phyloP scores from a whole-genome alignment of 2,329 filamentous ascomycete species.

The Simplicillium aogashimaense region DNA sequence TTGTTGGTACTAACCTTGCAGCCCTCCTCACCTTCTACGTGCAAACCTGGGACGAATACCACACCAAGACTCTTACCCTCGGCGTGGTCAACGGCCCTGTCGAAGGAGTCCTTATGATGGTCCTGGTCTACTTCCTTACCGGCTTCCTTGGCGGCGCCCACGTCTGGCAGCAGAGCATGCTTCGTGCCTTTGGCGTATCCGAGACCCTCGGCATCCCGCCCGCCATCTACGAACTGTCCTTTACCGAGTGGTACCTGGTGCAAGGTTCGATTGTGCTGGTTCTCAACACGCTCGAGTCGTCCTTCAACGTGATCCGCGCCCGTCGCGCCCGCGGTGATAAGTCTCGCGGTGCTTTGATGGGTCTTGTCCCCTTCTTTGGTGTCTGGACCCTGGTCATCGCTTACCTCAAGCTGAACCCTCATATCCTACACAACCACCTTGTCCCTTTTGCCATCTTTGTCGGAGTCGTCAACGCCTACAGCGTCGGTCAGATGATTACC shows the following conservation, averaged over 20 bases:
- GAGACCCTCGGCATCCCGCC: constrained; percentile 54
- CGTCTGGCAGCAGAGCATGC: constrained; percentile 85
- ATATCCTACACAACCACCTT: constrained; percentile 72
- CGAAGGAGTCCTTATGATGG: constrained; percentile 81
- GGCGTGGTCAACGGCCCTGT: constrained; percentile 91
- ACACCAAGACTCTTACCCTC: constrained; percentile 89
- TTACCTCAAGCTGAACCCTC: constrained; percentile 79
- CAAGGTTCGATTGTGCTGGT: constrained; percentile 75
- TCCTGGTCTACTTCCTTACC: constrained; percentile 72
- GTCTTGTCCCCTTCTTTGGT: constrained; percentile 70
- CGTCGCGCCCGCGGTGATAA: constrained; percentile 65
- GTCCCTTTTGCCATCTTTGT: constrained; percentile 86
- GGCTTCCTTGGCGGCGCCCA: constrained; percentile 77
- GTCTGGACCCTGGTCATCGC: constrained; percentile 68
- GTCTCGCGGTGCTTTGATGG: constrained; percentile 65
- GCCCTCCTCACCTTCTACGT: constrained; percentile 94
- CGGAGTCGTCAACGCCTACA: constrained; percentile 87
- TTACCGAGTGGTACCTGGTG: constrained; percentile 87
- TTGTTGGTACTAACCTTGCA: constrained; percentile 21
- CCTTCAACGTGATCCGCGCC: constrained; percentile 73
- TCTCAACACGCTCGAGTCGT: constrained; percentile 73
- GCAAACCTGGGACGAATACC: constrained; percentile 98
- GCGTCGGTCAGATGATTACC: constrained; percentile 90
- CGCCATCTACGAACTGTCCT: constrained; percentile 67
- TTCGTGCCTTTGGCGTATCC: constrained; percentile 61